Conservation (phyloP, 169 alveolate species). For the Plasmodium relictum region DNA sequence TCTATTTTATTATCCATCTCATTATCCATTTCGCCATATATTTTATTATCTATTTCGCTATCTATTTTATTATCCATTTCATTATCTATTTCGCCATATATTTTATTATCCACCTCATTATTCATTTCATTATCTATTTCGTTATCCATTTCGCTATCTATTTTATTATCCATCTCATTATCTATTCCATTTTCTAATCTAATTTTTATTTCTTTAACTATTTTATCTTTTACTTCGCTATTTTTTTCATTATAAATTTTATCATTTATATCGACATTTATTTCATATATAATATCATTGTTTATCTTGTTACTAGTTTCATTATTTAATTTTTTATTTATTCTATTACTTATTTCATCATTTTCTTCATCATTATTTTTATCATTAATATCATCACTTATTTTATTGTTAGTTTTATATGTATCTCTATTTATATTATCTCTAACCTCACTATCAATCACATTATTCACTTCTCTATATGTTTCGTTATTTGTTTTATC, state of each 20-base stretch:
- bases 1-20: background rate
- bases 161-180: background rate
- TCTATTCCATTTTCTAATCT: background rate
- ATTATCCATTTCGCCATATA: background rate
- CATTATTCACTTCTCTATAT: background rate
- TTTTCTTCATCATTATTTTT: background rate
- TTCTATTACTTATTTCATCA: background rate
- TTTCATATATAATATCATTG: background rate
- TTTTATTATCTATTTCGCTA: too few relatives aligned
- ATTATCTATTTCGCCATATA: background rate
- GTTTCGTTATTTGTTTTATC: background rate
- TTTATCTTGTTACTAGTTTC: slow-evolving; percentile 9
- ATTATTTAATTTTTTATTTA: background rate
- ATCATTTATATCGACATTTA: background rate
- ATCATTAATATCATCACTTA: background rate
- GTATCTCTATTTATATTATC: background rate
- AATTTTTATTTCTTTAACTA: background rate
- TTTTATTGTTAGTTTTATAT: background rate
- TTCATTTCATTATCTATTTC: background rate
- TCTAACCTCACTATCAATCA: background rate
- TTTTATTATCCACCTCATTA: background rate
- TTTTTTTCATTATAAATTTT: background rate
- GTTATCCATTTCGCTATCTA: background rate
- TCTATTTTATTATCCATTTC: too few relatives aligned
- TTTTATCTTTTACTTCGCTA: background rate